Base-by-base conservation (phyloP, 2,329 filamentous ascomycete species). In the Cordyceps fumosorosea region DNA sequence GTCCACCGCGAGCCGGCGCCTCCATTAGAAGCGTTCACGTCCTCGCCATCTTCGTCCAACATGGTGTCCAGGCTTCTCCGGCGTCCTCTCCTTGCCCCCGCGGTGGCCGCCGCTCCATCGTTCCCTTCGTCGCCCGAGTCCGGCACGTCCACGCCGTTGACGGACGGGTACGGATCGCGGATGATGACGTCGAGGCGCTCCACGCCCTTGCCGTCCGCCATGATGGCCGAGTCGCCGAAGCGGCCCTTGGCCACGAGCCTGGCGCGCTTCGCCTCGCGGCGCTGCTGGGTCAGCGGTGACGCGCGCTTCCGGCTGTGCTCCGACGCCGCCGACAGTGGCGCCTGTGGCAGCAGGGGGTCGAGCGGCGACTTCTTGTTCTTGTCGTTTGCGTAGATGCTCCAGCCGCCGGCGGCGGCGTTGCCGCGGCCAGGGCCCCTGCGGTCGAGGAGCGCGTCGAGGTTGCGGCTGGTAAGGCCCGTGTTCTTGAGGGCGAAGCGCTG, bases 371-470 rank as follows among this genome's bases (percentile, higher is more conserved):
- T 79, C 26, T 76, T 79, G 55, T 69, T 74, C 65, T 73, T 77
- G 74, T 86, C 86, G 63, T 89, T 85, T 5, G 88, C 84, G 70
- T 96, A 96, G 24, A 92, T 82, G 67, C 86, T 85, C 86, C 91
- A 96, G 5, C 89, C 90, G 1, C 90, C 92, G 24, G 85, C 86
- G 2, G 90, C 89, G 1, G 83, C 81, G 70, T 91, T 91, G 48
- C 83, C 84, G 52, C 89, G 82, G 1, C 88, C 85, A 0, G 87
- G 78, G 0, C 92, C 91, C 44, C 87, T 84, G 52, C 87, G 82
- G 18, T 87, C 81, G 18, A 93, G 76, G 48, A 96, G 77, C 2
- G 88, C 88, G 5, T 82, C 79, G 12, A 96, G 77, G 62, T 89
- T 93, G 66, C 85, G 87, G 18, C 90, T 89, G 0, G 83, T 82